A percentile compares a stretch with the other conserved stretches of the same genome.
Evolutionary conservation across 176 grass and related monocot genomes (phyloP).

Genomic region (Paspalum notatum): DNA sequence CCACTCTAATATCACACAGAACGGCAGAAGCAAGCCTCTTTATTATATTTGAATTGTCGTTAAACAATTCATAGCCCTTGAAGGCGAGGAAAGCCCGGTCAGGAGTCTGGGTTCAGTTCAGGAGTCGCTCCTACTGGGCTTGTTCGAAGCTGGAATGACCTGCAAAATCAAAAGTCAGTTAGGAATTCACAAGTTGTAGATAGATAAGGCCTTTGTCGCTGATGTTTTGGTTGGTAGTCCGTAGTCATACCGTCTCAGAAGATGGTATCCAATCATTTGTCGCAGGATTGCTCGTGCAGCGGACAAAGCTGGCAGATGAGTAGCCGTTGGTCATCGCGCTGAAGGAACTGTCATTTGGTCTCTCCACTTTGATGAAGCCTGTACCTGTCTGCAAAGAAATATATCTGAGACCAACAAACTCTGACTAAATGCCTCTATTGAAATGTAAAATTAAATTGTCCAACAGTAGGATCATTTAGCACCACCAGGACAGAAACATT

Average conservation of each 20-base stretch:
- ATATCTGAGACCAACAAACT: not conserved
- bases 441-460: not conserved
- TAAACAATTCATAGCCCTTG: not conserved
- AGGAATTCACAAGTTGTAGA: not conserved
- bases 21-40: not conserved
- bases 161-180: conserved; percentile 27
- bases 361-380: conserved; percentile 78
- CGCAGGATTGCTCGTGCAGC: conserved; percentile 72
- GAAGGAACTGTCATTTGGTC: conserved; percentile 43
- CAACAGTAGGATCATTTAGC: not conserved
- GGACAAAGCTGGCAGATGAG: conserved; percentile 39
- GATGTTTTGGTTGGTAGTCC: not conserved
- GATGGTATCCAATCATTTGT: conserved; percentile 93
- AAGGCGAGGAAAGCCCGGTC: conserved; percentile 2
- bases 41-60: conserved; percentile 9
- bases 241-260: conserved; percentile 52
- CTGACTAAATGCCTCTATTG: not conserved
- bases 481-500: not conserved
- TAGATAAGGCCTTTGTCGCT: not conserved
- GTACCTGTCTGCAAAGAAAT: conserved; percentile 65
- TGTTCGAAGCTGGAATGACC: conserved; percentile 75
- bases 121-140: conserved; percentile 74
- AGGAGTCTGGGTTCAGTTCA: conserved; percentile 48
- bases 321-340: conserved; percentile 4
- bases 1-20: not conserved